Base-by-base conservation (phyloP, 345 rosid species). In the Citropsis articulata region DNA sequence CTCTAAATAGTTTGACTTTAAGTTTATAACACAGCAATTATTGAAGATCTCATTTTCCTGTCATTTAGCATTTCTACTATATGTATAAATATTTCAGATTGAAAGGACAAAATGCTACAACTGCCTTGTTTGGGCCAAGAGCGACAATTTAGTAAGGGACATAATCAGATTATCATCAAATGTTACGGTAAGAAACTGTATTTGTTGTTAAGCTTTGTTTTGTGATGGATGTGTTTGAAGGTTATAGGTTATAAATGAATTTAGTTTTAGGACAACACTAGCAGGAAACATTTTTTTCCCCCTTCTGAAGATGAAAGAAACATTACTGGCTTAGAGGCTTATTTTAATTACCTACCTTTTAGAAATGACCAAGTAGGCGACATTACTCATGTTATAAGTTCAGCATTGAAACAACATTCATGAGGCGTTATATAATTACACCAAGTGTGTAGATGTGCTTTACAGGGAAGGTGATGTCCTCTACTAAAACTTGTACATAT, bases 101-200 rank as follows among this genome's bases (percentile, higher is more conserved):
- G 83, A 81, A 80, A 86, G 71, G 85, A 74, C 71, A 28, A 74
- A 61, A 73, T 94, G 99, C 82, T 84, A 80, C 80, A 94, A 88
- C 56, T 96, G 99, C 82, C 67, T 96, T 33, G 78, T 94, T 76
- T 94, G 98, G 99, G 95, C 97, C 18, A 96, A 96, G 89, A 92
- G 95, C 9, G 99, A 96, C 80, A 87, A 48, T 81, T 85, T 96
- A 64, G 91, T 87, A 2, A 92, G 92, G 81, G 99, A 90, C 67
- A 67, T 96, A 35, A 89, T 96, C 78, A 91, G 68, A 71, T 85
- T 72, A 79, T 89, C 93, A 60, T 79, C 91, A 5, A 83, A 91
- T 86, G 66, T 82, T 62, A 75, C 56, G 78, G 98, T 96, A 85
- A 86, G 85, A 57, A 73, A 70, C 71, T 78, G 48, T 45, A 38